These are phyloP conservation scores for Calonectria pseudoreteaudii DNA, from an alignment of 2,329 filamentous ascomycete species.

Conservation along the genomic window DNA sequence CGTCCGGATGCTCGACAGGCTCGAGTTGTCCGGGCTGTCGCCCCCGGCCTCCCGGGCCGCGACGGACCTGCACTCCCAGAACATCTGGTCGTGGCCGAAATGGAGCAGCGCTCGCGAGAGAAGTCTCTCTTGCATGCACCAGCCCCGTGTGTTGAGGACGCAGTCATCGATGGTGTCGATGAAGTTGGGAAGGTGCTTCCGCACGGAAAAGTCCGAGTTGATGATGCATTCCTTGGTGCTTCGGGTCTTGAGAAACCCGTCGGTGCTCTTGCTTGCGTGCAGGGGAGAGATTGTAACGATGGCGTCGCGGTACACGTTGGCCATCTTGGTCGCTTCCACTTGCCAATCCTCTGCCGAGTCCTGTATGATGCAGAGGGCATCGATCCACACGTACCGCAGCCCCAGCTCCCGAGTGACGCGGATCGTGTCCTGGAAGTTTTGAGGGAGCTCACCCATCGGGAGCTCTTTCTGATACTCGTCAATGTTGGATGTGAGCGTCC, in stretches of 20 bases:
- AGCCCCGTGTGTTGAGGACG: not conserved
- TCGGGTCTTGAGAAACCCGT: not conserved
- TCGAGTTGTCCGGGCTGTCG: not conserved
- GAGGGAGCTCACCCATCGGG: not conserved
- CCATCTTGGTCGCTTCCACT: not conserved
- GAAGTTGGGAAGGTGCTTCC: not conserved
- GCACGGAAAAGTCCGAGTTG: not conserved
- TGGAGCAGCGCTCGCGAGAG: not conserved
- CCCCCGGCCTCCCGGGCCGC: not conserved
- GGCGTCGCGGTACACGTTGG: not conserved
- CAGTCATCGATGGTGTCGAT: not conserved
- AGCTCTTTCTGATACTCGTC: not conserved
- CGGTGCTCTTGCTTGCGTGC: not conserved
- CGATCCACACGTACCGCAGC: conserved; percentile 3
- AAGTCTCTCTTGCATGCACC: not conserved
- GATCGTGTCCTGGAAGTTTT: not conserved
- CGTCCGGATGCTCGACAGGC: not conserved
- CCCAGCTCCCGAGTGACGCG: not conserved
- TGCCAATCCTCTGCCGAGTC: conserved; percentile 3
- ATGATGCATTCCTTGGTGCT: not conserved
- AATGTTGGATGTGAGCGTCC: not conserved
- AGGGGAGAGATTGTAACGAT: not conserved
- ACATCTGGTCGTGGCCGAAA: not conserved
- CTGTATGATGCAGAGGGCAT: conserved; percentile 8
- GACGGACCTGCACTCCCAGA: not conserved